Evolutionary conservation across 139 green algal genomes (phyloP), one percentile per base, ranked within the genome.

Genomic region (Coelastrella sp.): DNA sequence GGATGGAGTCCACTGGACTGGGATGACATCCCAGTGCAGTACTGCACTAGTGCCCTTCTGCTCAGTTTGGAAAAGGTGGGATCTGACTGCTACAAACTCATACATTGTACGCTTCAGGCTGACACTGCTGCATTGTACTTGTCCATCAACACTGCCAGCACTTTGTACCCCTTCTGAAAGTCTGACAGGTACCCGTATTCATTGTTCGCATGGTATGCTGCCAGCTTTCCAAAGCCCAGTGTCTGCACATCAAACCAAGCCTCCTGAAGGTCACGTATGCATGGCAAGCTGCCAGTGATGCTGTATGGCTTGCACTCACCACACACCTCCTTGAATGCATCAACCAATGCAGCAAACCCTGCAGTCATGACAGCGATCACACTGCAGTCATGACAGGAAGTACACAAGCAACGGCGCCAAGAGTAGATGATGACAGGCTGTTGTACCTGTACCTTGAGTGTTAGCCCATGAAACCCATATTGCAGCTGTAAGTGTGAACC

Each of bases 201-300:
- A 68, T 97, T 94, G 59, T 94, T 91, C 0, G 93, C 92, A 89
- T 97, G 95, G 89, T 97, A 97, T 7, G 95, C 95, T 24, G 92
- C 82, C 92, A 97, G 95, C 25, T 94, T 90, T 75, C 95, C 95
- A 88, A 97, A 97, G 60, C 95, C 95, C 74, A 97, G 91, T n/a
- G 91, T 95, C 70, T 95, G 92, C 25, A 97, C 89, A 61, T 95
- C 90, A 49, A 95, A 96, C 0, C 92, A 90, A 4, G 76, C 90
- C 11, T 96, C 94, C 17, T 92, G 90, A 80, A 95, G 90, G 88
- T 95, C 92, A 24, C 83, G 61, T 65, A 95, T 94, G 90, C 93
- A 95, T 0, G 92, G 93, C 79, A 95, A 83, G 85, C 87, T 93
- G 89, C 92, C 89, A 4, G 90, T 95, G 80, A 94, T 94, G 61